These are phyloP conservation scores for Mycena amicta DNA, from an alignment of 768 basidiomycete species.

Conservation along the genomic window DNA sequence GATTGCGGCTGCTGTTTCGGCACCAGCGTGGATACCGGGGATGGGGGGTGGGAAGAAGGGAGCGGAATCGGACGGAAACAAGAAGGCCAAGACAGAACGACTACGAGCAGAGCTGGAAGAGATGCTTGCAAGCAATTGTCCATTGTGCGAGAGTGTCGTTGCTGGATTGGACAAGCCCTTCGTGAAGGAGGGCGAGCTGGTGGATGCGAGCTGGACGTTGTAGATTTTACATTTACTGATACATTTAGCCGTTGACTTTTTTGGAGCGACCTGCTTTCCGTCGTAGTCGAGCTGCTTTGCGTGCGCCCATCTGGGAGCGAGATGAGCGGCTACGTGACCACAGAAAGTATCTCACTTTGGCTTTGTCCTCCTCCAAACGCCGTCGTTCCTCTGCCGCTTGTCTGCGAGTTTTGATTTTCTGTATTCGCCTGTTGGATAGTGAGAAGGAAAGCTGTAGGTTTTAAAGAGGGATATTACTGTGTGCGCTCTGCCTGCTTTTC, in stretches of 20 bases:
- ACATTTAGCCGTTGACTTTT: constrained; percentile 71
- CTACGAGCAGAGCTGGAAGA: constrained; percentile 87
- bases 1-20: constrained; percentile 79
- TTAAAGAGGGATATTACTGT: constrained; percentile 43
- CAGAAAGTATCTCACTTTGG: constrained; percentile 45
- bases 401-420: constrained; percentile 71
- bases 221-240: constrained; percentile 32
- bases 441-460: not conserved
- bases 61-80: constrained; percentile 58
- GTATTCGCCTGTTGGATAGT: constrained; percentile 51
- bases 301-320: constrained; percentile 69
- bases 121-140: constrained; percentile 85
- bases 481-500: constrained; percentile 72
- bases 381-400: constrained; percentile 73
- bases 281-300: constrained; percentile 72
- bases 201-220: constrained; percentile 76
- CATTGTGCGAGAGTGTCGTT: constrained; percentile 90
- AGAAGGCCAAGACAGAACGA: constrained; percentile 69
- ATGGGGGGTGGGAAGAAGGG: constrained; percentile 56
- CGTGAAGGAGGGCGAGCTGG: constrained; percentile 68
- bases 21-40: constrained; percentile 77
- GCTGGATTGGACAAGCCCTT: constrained; percentile 87
- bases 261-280: constrained; percentile 76
- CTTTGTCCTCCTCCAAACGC: constrained; percentile 66
- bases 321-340: constrained; percentile 1